A percentile compares a stretch with the other conserved stretches of the same genome.
These are phyloP conservation scores for Saussurea involucrata DNA, from an alignment of 129 eudicot genomes.

Conservation along the genomic window DNA sequence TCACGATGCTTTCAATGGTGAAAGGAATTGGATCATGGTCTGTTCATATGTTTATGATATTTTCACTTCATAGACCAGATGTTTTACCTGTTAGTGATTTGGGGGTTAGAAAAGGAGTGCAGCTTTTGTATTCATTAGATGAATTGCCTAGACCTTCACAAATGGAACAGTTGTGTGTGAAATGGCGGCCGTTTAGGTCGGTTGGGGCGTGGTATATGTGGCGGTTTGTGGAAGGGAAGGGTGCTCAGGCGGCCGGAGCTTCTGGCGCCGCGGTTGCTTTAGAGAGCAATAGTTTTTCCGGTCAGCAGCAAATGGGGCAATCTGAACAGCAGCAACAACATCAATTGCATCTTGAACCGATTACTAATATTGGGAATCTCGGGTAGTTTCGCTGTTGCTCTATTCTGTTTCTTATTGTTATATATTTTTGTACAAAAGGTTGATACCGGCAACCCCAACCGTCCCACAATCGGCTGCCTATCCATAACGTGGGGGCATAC, in stretches of 20 bases:
- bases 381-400: slow-evolving; percentile 47
- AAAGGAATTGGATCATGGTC: slow-evolving; percentile 99
- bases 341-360: slow-evolving; percentile 76
- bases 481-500: no score
- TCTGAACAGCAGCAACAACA: slow-evolving; percentile 39
- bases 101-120: slow-evolving; percentile 92
- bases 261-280: slow-evolving; percentile 14
- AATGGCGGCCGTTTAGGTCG: slow-evolving; percentile 88
- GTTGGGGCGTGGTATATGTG: slow-evolving; percentile 98
- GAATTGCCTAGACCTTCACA: slow-evolving; percentile 91
- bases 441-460: no score
- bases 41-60: slow-evolving; percentile 95
- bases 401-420: background rate
- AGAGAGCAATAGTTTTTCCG: slow-evolving; percentile 31
- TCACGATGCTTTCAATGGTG: slow-evolving; percentile 89
- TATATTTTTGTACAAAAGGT: background rate
- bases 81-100: slow-evolving; percentile 88
- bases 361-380: slow-evolving; percentile 68
- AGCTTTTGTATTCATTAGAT: slow-evolving; percentile 63
- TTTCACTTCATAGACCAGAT: slow-evolving; percentile 84
- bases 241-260: slow-evolving; percentile 29
- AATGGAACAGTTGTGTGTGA: slow-evolving; percentile 88
- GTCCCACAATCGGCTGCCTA: no score
- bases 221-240: slow-evolving; percentile 88
- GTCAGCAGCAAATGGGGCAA: slow-evolving; percentile 44